These are phyloP conservation scores for Geotrichum bryndzae DNA, from an alignment of 1,139 yeast species.

Conservation along the genomic window DNA sequence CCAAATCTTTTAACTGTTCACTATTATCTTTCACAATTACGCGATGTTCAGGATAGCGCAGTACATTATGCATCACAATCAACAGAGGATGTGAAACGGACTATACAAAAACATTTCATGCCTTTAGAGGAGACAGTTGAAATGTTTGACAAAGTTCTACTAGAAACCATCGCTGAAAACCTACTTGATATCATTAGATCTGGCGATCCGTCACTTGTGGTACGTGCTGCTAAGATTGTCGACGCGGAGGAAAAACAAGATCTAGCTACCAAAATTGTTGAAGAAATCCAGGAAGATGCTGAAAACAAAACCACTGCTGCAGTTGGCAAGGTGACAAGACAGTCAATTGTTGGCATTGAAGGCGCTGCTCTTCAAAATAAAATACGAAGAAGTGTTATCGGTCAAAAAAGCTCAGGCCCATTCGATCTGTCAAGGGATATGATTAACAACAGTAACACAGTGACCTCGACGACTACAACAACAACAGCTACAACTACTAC, in stretches of 20 bases:
- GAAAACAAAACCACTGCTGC: constrained; percentile 7
- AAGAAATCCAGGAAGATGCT: constrained; percentile 36
- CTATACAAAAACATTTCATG: constrained; percentile 54
- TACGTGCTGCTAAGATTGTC: constrained; percentile 66
- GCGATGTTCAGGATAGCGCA: constrained; percentile 77
- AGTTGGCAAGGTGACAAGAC: neutral
- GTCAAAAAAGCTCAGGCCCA: constrained; percentile 12
- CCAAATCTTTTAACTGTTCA: constrained; percentile 63
- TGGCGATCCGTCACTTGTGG: constrained; percentile 61
- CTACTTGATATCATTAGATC: constrained; percentile 65
- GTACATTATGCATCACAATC: constrained; percentile 46
- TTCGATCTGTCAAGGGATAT: constrained; percentile 8
- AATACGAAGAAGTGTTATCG: constrained; percentile 9
- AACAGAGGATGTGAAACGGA: constrained; percentile 65
- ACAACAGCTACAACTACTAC: neutral
- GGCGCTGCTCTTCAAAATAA: constrained; percentile 11
- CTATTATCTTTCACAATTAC: constrained; percentile 57
- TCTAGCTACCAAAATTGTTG: constrained; percentile 49
- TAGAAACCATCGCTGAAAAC: constrained; percentile 55
- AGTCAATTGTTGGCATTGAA: constrained; percentile 10
- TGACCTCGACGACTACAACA: neutral
- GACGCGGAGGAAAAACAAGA: constrained; percentile 81
- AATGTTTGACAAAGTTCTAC: constrained; percentile 60
- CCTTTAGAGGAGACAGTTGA: constrained; percentile 47
- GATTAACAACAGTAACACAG: constrained; percentile 1